Base-by-base conservation (phyloP, 139 green algal species). In the Volvox africanus region DNA sequence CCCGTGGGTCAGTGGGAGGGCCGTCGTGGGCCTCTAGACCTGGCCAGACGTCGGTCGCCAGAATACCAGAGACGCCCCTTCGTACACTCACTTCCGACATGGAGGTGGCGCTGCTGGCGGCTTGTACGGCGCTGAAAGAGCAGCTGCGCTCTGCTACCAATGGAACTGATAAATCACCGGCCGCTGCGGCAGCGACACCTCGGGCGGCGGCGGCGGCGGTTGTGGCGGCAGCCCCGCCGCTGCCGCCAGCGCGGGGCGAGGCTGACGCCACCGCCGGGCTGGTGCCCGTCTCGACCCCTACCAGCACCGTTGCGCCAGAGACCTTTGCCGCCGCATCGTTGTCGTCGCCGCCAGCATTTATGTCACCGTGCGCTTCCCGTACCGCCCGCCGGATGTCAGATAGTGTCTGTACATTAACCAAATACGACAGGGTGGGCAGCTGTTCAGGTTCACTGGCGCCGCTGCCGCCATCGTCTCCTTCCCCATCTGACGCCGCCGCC, bases 371-470 rank as follows among this genome's bases (percentile, higher is more conserved):
- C 3, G 85, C 85, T 28, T 82, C 37, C n/a, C 44, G 37, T 30
- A 89, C 85, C 9, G 85, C 85, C 0, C 22, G 61, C 13, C 85
- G 85, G 26, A 89, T 89, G 3, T 89, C 85, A 14, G 16, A 3
- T 12, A 89, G 69, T 16, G 37, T 36, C 3, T 30, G 21, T 2
- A 82, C 28, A 21, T 82, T 20, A 11, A 82, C 19, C 18, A 89
- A 50, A 50, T 89, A 89, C 44, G 85, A 89, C 69, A 89, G 69
- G 6, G 85, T 89, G 14, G 85, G 69, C 37, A 28, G 37, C 85
- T 82, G 85, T 6, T 88, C 83, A 24, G 17, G 77, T 62, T 24
- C 17, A 61, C 19, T 2, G 24, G 19, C 36, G 12, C 20, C 78
- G 37, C 37, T 36, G 36, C 17, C 78, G 36, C 78, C 37, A 50